phyloP scores from a whole-genome alignment of 2,329 filamentous ascomycete species.

The Plectosphaerella cucumerina region DNA sequence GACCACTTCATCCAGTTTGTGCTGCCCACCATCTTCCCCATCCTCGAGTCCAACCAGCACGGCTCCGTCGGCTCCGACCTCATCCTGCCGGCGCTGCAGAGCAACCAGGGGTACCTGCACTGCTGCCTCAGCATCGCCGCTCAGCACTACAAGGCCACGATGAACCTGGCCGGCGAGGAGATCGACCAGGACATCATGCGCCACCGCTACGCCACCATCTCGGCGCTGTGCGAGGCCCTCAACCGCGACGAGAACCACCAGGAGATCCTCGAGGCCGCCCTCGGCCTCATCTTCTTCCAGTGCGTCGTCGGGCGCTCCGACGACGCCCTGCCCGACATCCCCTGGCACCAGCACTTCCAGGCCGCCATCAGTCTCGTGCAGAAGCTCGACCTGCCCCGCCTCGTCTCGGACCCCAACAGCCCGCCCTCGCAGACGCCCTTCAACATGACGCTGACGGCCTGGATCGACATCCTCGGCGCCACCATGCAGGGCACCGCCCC shows the following conservation, averaged over 20 bases:
- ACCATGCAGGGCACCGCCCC: conserved; percentile 87
- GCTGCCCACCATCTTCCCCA: conserved; percentile 83
- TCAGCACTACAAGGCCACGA: conserved; percentile 82
- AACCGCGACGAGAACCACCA: conserved; percentile 77
- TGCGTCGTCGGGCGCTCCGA: conserved; percentile 84
- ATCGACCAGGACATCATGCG: conserved; percentile 89
- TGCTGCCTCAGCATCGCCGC: conserved; percentile 93
- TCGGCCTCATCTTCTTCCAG: conserved; percentile 96
- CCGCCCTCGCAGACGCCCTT: conserved; percentile 69
- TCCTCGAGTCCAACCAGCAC: conserved; percentile 85
- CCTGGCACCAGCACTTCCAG: conserved; percentile 97
- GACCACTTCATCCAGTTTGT: conserved; percentile 91
- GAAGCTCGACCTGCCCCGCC: conserved; percentile 73
- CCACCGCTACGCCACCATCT: conserved; percentile 84
- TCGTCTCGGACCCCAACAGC: conserved; percentile 58
- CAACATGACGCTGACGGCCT: conserved; percentile 90
- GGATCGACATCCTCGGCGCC: conserved; percentile 95
- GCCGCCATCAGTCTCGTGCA: conserved; percentile 81
- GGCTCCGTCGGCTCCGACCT: conserved; percentile 77
- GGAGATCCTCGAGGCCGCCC: conserved; percentile 84
- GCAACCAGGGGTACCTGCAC: conserved; percentile 90
- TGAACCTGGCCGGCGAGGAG: conserved; percentile 62
- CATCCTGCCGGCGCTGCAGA: conserved; percentile 81
- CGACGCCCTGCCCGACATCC: conserved; percentile 82
- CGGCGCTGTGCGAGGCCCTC: conserved; percentile 77